Evolutionary conservation across 371 early-diverging fungal genomes (phyloP), one percentile per base, ranked within the genome.

Genomic region (Syncephalastrum sp.): DNA sequence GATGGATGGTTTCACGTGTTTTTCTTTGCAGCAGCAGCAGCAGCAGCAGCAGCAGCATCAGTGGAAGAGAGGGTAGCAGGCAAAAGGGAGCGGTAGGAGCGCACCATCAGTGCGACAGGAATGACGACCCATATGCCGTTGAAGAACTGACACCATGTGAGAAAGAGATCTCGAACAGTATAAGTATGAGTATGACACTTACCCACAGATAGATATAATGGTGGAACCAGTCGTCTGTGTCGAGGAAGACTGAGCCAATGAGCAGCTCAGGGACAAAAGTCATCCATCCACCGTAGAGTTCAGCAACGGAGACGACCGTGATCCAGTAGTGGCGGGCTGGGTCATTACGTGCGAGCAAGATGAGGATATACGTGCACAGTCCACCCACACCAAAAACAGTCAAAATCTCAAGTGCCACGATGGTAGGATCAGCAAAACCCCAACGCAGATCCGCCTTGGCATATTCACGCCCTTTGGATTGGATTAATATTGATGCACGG

Each of bases 191-290:
- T 29, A 14, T 42, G 27, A 4, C 25, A 43, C 62, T 61, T 58
- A 67, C 67, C 62, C 57, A 49, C 5, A 67, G 56, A 48, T 69
- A 72, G 42, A 72, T 50, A 38, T 61, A 64, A 16, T 60, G 57
- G 41, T 61, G 64, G 15, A 72, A 33, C 27, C 63, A 64, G 53
- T 68, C 63, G 29, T 60, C 52, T 19, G 73, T 72, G 47, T 43
- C 56, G 42, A 72, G 53, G 43, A 54, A 57, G 21, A 43, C 53
- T 3, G 56, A 57, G 17, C 67, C 69, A 13, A 61, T 61, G 29
- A 72, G 43, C 67, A 64, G 67, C 63, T 72, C 73, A 8, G 73
- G 73, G 7, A 48, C 55, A 52, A 68, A 72, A 25, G 73, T 72
- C 59, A 72, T 64, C 69, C 69, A 72, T 16, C 67, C 66, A 50